Evolutionary conservation across 2,329 filamentous ascomycete genomes (phyloP).

Genomic region (Magnaporthiopsis rhizophila): DNA sequence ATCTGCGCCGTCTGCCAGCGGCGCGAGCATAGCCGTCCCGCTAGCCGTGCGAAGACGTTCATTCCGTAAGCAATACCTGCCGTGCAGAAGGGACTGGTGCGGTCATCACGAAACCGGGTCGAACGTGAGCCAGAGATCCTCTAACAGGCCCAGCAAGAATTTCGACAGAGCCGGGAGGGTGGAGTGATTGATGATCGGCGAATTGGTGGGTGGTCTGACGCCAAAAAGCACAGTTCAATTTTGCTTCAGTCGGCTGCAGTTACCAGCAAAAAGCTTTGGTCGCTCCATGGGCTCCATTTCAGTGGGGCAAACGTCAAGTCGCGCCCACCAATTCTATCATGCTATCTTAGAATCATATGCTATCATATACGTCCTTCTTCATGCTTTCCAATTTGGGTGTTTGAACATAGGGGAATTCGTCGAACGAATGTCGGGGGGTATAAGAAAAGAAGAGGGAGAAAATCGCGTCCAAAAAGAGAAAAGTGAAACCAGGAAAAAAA

Average conservation of each 20-base stretch:
- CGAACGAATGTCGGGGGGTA: neutral
- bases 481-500: neutral
- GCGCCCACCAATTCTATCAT: neutral
- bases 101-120: neutral
- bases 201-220: neutral
- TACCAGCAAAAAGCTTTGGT: neutral
- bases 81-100: neutral
- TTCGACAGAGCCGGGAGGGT: neutral
- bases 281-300: neutral
- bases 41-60: neutral
- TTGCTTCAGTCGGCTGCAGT: neutral
- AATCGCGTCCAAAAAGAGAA: neutral
- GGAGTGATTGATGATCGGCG: neutral
- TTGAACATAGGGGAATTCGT: neutral
- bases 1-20: conserved; percentile 3
- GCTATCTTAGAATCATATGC: neutral
- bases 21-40: neutral
- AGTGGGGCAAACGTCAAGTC: neutral
- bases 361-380: neutral
- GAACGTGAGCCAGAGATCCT: neutral
- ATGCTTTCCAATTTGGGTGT: neutral
- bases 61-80: neutral
- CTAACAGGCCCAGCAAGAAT: neutral
- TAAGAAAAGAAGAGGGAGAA: neutral
- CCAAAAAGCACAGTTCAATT: neutral